A percentile compares a stretch with the other conserved stretches of the same genome.
Conservation (phyloP, 2,329 filamentous ascomycete species). For the Aspergillus aculeatinus region DNA sequence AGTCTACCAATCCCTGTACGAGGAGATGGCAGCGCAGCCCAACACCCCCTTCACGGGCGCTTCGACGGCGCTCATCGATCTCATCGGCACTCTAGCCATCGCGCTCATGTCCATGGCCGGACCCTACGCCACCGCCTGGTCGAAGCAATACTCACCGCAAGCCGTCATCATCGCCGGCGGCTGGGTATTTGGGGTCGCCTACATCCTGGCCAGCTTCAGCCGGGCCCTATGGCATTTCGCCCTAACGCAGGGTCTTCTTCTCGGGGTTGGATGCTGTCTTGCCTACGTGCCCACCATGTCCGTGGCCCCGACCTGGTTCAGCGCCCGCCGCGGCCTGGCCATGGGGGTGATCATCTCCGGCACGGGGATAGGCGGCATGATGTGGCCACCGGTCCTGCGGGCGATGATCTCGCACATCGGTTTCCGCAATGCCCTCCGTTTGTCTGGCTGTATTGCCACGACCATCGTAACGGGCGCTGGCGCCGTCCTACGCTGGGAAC, state of each 20-base stretch:
- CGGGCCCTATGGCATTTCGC: constrained; percentile 35
- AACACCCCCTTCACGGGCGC: constrained; percentile 36
- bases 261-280: constrained; percentile 41
- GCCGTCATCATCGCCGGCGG: constrained; percentile 34
- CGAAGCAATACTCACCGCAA: constrained; percentile 35
- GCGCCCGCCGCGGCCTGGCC: constrained; percentile 36
- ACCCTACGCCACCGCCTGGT: constrained; percentile 38
- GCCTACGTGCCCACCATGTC: constrained; percentile 42
- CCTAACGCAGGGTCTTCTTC: constrained; percentile 39
- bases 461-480: constrained; percentile 30
- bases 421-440: constrained; percentile 40
- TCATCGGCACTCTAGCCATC: constrained; percentile 40
- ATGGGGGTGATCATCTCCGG: constrained; percentile 44
- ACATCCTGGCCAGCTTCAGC: constrained; percentile 38
- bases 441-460: constrained; percentile 32
- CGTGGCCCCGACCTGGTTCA: constrained; percentile 42
- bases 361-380: constrained; percentile 42
- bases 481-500: constrained; percentile 32
- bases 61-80: constrained; percentile 37
- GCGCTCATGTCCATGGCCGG: constrained; percentile 41
- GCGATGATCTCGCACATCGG: constrained; percentile 35
- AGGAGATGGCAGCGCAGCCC: constrained; percentile 30
- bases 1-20: constrained; percentile 44
- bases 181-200: constrained; percentile 34
- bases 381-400: constrained; percentile 38